Conservation (phyloP, 2,329 filamentous ascomycete genomes). For the Hymenoscyphus fructigenus region DNA sequence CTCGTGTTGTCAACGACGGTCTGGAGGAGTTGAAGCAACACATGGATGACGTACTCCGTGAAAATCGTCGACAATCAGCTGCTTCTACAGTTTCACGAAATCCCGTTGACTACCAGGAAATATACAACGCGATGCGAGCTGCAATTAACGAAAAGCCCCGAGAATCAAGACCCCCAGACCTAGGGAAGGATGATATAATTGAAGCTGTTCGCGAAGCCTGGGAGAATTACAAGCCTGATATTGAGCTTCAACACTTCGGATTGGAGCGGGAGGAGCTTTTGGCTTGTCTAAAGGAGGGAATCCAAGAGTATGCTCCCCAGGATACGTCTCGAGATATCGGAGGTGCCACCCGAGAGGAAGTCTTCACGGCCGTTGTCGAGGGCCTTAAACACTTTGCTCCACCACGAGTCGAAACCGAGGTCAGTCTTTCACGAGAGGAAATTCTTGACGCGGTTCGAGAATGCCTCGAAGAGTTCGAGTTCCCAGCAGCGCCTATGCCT, state of each 20-base stretch:
- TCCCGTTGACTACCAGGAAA: slow-evolving; percentile 75
- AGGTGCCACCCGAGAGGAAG: slow-evolving; percentile 76
- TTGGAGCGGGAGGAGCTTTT: slow-evolving; percentile 89
- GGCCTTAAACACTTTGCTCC: slow-evolving; percentile 79
- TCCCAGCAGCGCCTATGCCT: slow-evolving; percentile 61
- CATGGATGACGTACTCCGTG: slow-evolving; percentile 74
- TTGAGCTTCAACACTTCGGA: slow-evolving; percentile 85
- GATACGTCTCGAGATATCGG: slow-evolving; percentile 43
- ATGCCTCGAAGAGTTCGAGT: slow-evolving; percentile 82
- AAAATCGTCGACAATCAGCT: slow-evolving; percentile 69
- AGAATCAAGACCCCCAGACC: slow-evolving; percentile 48
- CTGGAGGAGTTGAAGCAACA: slow-evolving; percentile 81
- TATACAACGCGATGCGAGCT: slow-evolving; percentile 80
- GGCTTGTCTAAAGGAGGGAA: slow-evolving; percentile 79
- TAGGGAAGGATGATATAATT: slow-evolving; percentile 80
- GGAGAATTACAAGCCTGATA: slow-evolving; percentile 92
- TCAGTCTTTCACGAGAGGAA: slow-evolving; percentile 74
- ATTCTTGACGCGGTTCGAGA: slow-evolving; percentile 81
- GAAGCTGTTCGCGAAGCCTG: slow-evolving; percentile 86
- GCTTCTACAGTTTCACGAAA: slow-evolving; percentile 61
- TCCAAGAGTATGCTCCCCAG: slow-evolving; percentile 66
- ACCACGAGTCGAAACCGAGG: slow-evolving; percentile 68
- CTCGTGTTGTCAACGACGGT: slow-evolving; percentile 75
- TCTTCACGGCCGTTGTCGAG: slow-evolving; percentile 81
- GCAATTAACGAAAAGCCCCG: slow-evolving; percentile 60